These are phyloP conservation scores for Sugiyamaella mastotermitis DNA, from an alignment of 805 yeast species.

Conservation along the genomic window DNA sequence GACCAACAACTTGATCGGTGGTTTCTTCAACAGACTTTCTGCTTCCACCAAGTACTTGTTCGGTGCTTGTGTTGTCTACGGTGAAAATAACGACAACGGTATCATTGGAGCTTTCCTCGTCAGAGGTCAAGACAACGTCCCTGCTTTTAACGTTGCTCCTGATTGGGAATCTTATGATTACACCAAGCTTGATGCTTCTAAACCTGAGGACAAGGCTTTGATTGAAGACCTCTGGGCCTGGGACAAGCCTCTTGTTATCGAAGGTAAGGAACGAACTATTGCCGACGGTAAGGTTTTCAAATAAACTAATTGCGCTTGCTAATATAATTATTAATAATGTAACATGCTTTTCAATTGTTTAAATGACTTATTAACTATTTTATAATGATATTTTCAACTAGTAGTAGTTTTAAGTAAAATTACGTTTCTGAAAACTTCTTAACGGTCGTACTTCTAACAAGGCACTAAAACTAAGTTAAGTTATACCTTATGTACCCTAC, in stretches of 20 bases:
- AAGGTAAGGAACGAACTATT: slow-evolving; percentile 79
- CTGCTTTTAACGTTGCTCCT: slow-evolving; percentile 98
- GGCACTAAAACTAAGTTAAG: no score
- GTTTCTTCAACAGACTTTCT: slow-evolving; percentile 91
- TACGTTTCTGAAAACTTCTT: no score
- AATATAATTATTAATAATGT: not conserved
- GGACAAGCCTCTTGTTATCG: slow-evolving; percentile 84
- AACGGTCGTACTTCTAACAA: no score
- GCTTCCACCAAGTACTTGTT: slow-evolving; percentile 92
- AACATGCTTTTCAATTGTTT: no score
- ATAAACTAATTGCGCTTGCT: slow-evolving; percentile 35
- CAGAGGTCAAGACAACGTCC: slow-evolving; percentile 86
- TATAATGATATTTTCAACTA: no score
- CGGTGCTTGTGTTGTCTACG: slow-evolving; percentile 91
- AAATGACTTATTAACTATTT: no score
- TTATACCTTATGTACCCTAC: no score
- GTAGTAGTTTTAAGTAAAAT: no score
- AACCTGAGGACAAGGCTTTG: slow-evolving; percentile 70
- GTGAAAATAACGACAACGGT: slow-evolving; percentile 98
- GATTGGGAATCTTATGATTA: slow-evolving; percentile 94
- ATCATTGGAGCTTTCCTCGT: slow-evolving; percentile 90
- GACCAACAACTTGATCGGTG: slow-evolving; percentile 97
- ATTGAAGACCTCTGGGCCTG: slow-evolving; percentile 93
- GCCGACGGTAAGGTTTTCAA: slow-evolving; percentile 98
- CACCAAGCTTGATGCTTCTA: slow-evolving; percentile 75